A percentile compares a stretch with the other conserved stretches of the same genome.
These are phyloP conservation scores for Perkinsus olseni DNA, from an alignment of 169 alveolate genomes.

Conservation along the genomic window DNA sequence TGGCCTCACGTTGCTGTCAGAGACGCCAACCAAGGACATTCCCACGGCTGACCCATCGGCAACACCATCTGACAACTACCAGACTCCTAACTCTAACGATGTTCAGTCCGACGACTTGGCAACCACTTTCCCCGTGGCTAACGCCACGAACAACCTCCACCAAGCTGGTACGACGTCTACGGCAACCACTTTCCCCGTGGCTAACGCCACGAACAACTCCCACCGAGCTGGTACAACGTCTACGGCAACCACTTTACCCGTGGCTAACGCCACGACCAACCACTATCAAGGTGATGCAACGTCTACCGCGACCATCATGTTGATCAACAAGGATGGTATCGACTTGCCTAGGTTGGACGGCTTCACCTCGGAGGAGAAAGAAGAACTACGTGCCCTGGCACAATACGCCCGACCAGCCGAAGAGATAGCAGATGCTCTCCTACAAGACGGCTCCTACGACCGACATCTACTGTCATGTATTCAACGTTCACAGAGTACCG, in stretches of 20 bases:
- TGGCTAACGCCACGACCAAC: background rate
- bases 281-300: too few species aligned
- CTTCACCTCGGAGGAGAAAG: background rate
- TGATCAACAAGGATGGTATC: background rate
- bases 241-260: background rate
- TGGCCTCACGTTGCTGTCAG: too few species aligned
- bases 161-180: too few species aligned
- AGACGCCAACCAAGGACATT: too few species aligned
- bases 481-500: background rate
- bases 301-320: background rate
- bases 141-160: slow-evolving; percentile 1
- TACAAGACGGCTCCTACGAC: background rate
- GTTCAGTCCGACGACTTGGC: too few species aligned
- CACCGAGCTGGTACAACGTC: too few species aligned
- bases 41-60: background rate
- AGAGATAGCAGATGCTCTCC: background rate
- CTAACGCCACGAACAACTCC: background rate
- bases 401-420: background rate
- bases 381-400: background rate
- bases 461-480: background rate
- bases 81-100: background rate
- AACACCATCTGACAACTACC: too few species aligned
- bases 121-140: background rate
- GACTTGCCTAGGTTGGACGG: background rate
- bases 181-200: background rate